Evolutionary conservation across 768 basidiomycete genomes (phyloP).

Genomic region (Amanita phalloides): DNA sequence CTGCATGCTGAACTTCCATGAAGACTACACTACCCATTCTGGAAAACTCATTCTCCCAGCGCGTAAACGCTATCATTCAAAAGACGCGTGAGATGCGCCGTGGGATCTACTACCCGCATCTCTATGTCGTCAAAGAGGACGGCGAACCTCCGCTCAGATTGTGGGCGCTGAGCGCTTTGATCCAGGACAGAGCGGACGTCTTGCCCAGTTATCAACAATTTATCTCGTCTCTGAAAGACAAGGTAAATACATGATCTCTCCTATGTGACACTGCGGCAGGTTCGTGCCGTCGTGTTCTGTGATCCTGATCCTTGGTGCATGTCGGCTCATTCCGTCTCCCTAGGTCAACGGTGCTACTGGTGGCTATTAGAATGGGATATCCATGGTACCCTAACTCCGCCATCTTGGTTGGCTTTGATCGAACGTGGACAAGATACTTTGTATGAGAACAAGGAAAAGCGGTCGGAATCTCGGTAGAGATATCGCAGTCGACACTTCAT

Average conservation of each 20-base stretch:
- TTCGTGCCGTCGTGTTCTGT: slow-evolving; percentile 2
- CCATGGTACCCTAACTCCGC: not conserved
- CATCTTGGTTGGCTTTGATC: not conserved
- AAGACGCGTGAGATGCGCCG: slow-evolving; percentile 92
- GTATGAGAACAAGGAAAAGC: too few species aligned
- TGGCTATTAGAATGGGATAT: not conserved
- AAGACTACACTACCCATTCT: slow-evolving; percentile 83
- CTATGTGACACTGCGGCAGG: slow-evolving; percentile 1
- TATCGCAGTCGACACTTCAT: too few species aligned
- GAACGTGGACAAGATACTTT: too few species aligned
- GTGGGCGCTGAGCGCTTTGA: slow-evolving; percentile 90
- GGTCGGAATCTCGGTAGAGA: too few species aligned
- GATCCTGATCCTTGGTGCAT: not conserved
- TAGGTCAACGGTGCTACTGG: slow-evolving; percentile 5
- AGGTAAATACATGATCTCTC: slow-evolving; percentile 31
- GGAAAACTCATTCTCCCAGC: slow-evolving; percentile 93
- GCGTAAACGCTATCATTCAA: slow-evolving; percentile 86
- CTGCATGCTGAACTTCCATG: not conserved
- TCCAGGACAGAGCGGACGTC: slow-evolving; percentile 93
- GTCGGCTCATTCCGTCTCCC: not conserved
- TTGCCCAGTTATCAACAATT: slow-evolving; percentile 96
- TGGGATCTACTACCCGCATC: slow-evolving; percentile 85
- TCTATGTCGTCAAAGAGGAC: slow-evolving; percentile 97
- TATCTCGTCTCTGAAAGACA: slow-evolving; percentile 82
- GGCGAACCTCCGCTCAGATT: slow-evolving; percentile 89